phyloP scores from a whole-genome alignment of 148 eudicot genomes.

The Suaeda aralocaspica region DNA sequence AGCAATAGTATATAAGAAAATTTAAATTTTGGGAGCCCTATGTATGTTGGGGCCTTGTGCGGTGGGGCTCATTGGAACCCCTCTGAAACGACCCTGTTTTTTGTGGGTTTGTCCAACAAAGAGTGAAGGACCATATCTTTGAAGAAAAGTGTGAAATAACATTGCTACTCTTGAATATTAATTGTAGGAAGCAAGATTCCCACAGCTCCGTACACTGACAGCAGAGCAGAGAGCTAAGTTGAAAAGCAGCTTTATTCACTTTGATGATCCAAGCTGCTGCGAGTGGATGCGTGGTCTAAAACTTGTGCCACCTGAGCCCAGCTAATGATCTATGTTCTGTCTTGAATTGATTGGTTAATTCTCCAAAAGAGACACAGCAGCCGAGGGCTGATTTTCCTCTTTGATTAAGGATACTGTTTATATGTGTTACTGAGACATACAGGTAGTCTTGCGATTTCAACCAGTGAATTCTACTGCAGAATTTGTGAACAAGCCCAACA shows the following conservation, averaged over 20 bases:
- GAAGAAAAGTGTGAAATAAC: neutral
- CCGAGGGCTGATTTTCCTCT: neutral
- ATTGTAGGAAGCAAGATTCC: slow-evolving; percentile 95
- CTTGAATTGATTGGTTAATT: neutral
- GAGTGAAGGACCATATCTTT: neutral
- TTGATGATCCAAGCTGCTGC: slow-evolving; percentile 95
- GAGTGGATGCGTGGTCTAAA: slow-evolving; percentile 97
- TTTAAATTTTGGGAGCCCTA: too few species aligned
- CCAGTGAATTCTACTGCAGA: neutral
- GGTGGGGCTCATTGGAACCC: too few species aligned
- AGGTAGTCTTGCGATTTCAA: neutral
- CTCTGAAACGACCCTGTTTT: too few species aligned
- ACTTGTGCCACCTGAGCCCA: slow-evolving; percentile 81
- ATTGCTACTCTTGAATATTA: neutral
- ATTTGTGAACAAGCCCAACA: neutral
- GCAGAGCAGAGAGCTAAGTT: slow-evolving; percentile 79
- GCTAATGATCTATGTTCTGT: slow-evolving; percentile 3
- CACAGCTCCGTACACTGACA: slow-evolving; percentile 75
- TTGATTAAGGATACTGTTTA: neutral
- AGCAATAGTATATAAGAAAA: too few species aligned
- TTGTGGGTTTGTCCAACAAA: too few species aligned
- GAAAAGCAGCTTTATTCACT: slow-evolving; percentile 87
- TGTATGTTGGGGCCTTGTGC: too few species aligned
- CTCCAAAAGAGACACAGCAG: neutral
- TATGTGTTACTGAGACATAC: neutral